These are phyloP conservation scores for Carnegiea gigantea DNA, from an alignment of 179 eudicot genomes.

Conservation along the genomic window DNA sequence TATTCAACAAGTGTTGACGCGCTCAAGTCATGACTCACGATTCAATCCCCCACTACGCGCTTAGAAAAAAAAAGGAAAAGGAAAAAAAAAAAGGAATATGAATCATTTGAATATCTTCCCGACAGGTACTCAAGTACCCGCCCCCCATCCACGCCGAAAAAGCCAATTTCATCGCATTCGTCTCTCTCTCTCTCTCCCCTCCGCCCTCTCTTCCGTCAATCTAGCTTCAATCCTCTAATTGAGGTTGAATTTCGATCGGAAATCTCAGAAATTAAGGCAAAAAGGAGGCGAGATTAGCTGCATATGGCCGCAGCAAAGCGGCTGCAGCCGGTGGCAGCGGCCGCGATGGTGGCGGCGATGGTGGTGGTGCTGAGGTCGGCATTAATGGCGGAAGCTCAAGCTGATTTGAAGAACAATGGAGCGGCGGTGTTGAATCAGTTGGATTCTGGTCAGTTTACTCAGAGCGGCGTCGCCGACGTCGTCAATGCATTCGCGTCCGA, in stretches of 20 bases:
- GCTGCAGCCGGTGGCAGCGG: no score
- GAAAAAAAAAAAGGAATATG: no score
- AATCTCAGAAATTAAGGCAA: not conserved
- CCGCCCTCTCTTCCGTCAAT: not conserved
- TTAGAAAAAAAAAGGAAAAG: no score
- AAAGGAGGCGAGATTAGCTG: not conserved
- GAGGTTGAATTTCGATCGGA: not conserved
- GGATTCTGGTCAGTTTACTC: not conserved
- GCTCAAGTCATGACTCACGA: no score
- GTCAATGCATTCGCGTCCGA: constrained; percentile 15
- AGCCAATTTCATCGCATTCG: no score
- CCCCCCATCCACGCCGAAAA: no score
- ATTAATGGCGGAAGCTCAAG: constrained; percentile 21
- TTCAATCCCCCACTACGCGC: no score
- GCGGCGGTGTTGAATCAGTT: not conserved
- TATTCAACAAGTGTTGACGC: no score
- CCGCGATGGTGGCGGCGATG: not conserved
- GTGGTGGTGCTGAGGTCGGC: constrained; percentile 3
- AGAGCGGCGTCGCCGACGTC: constrained; percentile 17
- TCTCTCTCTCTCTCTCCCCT: not conserved
- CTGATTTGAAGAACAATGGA: not conserved
- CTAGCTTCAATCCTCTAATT: not conserved
- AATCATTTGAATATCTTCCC: no score
- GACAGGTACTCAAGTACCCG: no score
- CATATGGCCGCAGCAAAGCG: not conserved